Conservation (phyloP, 495 filamentous ascomycete genomes). For the Xylaria telfairii region DNA sequence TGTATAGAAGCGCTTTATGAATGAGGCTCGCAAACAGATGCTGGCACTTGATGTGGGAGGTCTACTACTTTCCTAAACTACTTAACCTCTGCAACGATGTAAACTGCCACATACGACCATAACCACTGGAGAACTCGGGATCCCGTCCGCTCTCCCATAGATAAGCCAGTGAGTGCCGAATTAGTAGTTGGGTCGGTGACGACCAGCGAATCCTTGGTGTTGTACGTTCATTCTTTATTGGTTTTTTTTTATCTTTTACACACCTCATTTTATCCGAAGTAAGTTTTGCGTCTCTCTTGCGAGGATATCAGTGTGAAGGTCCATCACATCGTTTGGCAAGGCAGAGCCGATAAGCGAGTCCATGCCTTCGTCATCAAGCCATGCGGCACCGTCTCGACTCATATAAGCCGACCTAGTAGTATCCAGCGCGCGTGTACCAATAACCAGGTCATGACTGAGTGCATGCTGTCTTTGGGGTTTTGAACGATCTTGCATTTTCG, state of each 20-base stretch:
- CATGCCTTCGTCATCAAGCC: conserved; percentile 11
- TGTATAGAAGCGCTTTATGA: conserved; percentile 28
- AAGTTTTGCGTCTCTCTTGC: conserved; percentile 29
- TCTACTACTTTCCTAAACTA: too few species aligned
- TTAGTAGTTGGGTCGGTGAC: conserved; percentile 52
- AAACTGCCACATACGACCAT: conserved; percentile 48
- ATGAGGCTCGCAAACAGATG: too few species aligned
- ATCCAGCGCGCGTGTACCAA: conserved; percentile 8
- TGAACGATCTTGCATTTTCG: background rate
- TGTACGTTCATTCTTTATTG: too few species aligned
- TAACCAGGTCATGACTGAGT: conserved; percentile 7
- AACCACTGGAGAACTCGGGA: conserved; percentile 45
- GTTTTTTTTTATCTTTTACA: too few species aligned
- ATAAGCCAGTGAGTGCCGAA: conserved; percentile 36
- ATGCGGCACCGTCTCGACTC: conserved; percentile 17
- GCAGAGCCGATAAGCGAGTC: conserved; percentile 18
- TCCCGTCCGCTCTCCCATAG: conserved; percentile 53
- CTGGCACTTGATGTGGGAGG: too few species aligned
- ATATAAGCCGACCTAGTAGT: conserved; percentile 13
- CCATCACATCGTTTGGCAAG: conserved; percentile 28
- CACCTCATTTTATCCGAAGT: too few species aligned
- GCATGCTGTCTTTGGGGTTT: background rate
- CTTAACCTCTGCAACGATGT: too few species aligned
- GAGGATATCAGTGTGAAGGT: conserved; percentile 28
- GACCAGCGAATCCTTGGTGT: conserved; percentile 47